Evolutionary conservation across 2,329 filamentous ascomycete genomes (phyloP).

Genomic region (Aspergillus terreus): DNA sequence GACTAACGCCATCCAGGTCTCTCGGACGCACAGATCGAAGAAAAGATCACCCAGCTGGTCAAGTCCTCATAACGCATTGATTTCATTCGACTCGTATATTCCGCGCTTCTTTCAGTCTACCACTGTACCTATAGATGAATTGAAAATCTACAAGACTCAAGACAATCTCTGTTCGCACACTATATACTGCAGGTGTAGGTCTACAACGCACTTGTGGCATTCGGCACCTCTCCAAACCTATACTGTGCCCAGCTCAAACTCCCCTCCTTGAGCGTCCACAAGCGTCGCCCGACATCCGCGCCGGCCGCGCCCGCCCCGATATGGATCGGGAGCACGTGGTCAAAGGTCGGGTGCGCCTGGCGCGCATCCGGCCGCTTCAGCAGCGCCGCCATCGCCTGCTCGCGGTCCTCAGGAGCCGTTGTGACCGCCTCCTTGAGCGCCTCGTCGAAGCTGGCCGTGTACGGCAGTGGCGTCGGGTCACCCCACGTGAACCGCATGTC

Average conservation of each 20-base stretch:
- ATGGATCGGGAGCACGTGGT: constrained; percentile 60
- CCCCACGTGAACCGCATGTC: constrained; percentile 50
- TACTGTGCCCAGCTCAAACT: constrained; percentile 56
- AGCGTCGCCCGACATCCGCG: constrained; percentile 42
- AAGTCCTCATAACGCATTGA: constrained; percentile 41
- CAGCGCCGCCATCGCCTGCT: constrained; percentile 44
- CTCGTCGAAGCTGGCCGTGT: constrained; percentile 62
- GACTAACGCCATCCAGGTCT: constrained; percentile 47
- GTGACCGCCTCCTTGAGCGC: constrained; percentile 64
- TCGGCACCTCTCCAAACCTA: constrained; percentile 43
- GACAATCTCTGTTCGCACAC: neutral
- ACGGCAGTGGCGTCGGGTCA: constrained; percentile 50
- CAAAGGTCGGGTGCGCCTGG: constrained; percentile 61
- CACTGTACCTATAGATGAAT: constrained; percentile 40
- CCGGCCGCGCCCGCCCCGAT: constrained; percentile 56
- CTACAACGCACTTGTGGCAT: constrained; percentile 23
- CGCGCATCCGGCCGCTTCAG: constrained; percentile 52
- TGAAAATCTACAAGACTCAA: constrained; percentile 9
- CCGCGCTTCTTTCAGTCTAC: constrained; percentile 22
- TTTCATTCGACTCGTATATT: constrained; percentile 16
- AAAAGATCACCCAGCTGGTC: constrained; percentile 61
- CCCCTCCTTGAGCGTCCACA: constrained; percentile 49
- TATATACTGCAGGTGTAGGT: constrained; percentile 3
- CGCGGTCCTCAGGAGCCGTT: constrained; percentile 40
- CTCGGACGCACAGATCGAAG: constrained; percentile 68